Percentiles rank a stretch among this genome's conserved stretches.
Conservation (phyloP, 139 green algal species). For the Chara braunii region DNA sequence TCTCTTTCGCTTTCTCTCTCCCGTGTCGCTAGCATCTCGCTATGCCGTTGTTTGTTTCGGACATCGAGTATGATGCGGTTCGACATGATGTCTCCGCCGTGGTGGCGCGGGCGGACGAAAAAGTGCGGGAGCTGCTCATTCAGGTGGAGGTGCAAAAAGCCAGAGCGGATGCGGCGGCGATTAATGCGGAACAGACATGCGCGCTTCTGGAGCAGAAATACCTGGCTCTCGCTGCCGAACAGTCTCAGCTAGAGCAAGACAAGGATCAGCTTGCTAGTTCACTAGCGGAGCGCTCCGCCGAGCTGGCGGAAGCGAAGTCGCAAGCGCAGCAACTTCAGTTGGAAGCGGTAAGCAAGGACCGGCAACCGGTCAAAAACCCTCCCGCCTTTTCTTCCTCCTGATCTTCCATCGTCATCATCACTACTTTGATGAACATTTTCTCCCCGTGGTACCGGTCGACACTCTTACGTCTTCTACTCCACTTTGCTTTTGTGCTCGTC, state of each 20-base stretch:
- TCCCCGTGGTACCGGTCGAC: too few relatives aligned
- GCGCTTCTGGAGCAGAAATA: conserved; percentile 35
- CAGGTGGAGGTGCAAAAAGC: conserved; percentile 22
- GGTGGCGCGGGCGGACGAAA: neutral
- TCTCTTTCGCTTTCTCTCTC: too few relatives aligned
- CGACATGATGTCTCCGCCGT: conserved; percentile 10
- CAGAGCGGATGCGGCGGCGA: conserved; percentile 15
- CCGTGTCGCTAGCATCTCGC: too few relatives aligned
- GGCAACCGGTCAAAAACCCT: too few relatives aligned
- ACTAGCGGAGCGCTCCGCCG: neutral
- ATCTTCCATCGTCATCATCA: too few relatives aligned
- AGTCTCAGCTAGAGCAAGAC: conserved; percentile 29
- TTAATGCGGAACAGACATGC: conserved; percentile 36
- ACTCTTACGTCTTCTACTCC: too few relatives aligned
- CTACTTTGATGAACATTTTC: too few relatives aligned
- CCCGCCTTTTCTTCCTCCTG: too few relatives aligned
- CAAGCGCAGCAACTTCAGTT: conserved; percentile 22
- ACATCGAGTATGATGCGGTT: too few relatives aligned
- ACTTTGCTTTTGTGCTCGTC: too few relatives aligned
- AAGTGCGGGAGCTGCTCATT: neutral
- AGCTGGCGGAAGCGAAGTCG: conserved; percentile 24
- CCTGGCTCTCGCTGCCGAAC: conserved; percentile 13
- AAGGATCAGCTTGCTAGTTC: conserved; percentile 8
- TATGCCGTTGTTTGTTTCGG: too few relatives aligned
- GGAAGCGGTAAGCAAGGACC: conserved; percentile 14